Percentiles rank a stretch among this genome's conserved stretches.
phyloP scores from a whole-genome alignment of 129 eudicot species.

The Artemisia annua region DNA sequence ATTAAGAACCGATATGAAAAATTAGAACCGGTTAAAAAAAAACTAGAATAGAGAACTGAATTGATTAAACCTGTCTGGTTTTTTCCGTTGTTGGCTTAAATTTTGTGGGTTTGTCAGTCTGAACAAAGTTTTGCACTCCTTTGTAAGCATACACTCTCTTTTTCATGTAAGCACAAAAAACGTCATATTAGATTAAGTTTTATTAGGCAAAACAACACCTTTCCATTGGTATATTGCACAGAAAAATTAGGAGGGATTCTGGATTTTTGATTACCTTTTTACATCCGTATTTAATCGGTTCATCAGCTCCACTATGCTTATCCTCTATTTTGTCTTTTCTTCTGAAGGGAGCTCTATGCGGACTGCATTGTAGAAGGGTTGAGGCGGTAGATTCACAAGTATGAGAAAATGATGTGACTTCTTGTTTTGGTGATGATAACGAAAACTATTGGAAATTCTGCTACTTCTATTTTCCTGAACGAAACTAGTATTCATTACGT shows the following conservation, averaged over 20 bases:
- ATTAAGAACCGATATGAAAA: too few relatives aligned
- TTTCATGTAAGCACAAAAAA: too few relatives aligned
- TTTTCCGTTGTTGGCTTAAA: too few relatives aligned
- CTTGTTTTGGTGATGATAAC: neutral
- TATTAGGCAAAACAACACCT: neutral
- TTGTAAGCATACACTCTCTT: too few relatives aligned
- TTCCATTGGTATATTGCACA: neutral
- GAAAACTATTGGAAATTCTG: conserved; percentile 3
- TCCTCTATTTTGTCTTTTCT: neutral
- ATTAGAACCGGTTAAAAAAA: too few relatives aligned
- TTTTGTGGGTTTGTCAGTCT: too few relatives aligned
- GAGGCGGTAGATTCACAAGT: conserved; percentile 51
- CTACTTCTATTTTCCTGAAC: neutral
- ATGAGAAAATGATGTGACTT: neutral
- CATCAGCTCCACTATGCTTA: neutral
- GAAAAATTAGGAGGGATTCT: neutral
- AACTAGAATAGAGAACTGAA: too few relatives aligned
- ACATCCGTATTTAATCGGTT: neutral
- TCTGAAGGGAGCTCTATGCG: conserved; percentile 85
- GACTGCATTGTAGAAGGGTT: conserved; percentile 77
- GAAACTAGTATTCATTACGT: neutral
- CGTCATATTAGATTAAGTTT: too few relatives aligned
- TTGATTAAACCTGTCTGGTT: too few relatives aligned
- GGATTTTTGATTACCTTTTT: neutral
- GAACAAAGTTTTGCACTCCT: too few relatives aligned